phyloP scores from a whole-genome alignment of 2,329 filamentous ascomycete species.

The Teratosphaeria nubilosa region DNA sequence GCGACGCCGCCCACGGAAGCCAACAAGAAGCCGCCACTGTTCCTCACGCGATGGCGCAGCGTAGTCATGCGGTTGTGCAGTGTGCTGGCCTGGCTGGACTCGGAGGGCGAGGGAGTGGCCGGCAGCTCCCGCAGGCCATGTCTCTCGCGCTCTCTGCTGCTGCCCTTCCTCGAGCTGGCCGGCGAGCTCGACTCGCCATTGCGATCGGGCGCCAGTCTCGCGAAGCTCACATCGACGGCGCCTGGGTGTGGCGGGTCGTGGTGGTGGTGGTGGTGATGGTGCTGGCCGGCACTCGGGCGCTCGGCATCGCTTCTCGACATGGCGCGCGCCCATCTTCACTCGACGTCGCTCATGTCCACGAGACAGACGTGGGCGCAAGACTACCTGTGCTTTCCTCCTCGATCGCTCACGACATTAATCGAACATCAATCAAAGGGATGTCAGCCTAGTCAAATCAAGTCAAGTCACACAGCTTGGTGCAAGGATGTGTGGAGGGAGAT shows the following conservation, averaged over 20 bases:
- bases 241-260: not conserved
- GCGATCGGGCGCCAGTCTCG: conserved; percentile 3
- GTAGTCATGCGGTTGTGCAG: not conserved
- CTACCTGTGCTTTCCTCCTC: not conserved
- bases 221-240: not conserved
- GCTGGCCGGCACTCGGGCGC: not conserved
- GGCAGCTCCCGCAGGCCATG: not conserved
- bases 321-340: not conserved
- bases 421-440: not conserved
- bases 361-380: not conserved
- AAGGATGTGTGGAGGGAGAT: not conserved
- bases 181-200: conserved; percentile 18
- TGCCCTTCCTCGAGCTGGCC: conserved; percentile 14
- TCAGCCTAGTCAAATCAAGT: no score
- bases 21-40: conserved; percentile 32
- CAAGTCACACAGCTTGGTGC: not conserved
- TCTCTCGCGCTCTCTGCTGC: conserved; percentile 2
- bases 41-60: conserved; percentile 6
- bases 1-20: conserved; percentile 10
- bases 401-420: not conserved
- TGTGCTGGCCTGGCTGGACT: not conserved
- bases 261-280: no score
- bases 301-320: not conserved
- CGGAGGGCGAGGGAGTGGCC: not conserved
- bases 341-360: not conserved